Base-by-base conservation (phyloP, 352 stramenopile species). In the Phytophthora meadii region DNA sequence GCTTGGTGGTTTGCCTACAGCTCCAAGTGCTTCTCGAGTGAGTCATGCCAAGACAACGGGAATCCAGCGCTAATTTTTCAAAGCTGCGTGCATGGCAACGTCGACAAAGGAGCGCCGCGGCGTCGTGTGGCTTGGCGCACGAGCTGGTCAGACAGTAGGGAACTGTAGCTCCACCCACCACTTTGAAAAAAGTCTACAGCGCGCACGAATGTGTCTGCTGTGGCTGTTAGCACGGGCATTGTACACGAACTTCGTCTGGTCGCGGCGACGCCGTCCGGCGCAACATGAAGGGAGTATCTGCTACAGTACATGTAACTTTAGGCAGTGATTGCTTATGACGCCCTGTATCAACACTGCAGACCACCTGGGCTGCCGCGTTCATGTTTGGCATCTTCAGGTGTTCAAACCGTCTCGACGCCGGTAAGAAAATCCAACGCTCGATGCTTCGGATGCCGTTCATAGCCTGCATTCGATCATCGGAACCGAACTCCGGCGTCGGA, bases 371-470 rank as follows among this genome's bases (percentile, higher is more conserved):
- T 12, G 10, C 28, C 51, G 15, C 19, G 42, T 37, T 68, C 34
- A 30, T 46, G 12, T 14, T 57, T 52, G 49, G 42, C 46, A 60
- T 53, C 61, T 70, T 74, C 66, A 70, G 61, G 40, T 74, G 66
- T 54, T 70, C 42, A 54, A 70, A 74, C 61, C 54, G 60, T 59
- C 61, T 74, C 42, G 42, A 62, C 42, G 17, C 40, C 49, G 61
- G 54, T 70, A 70, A 70, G 66, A 74, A 74, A 67, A 70, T 67
- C 61, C 52, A 50, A 45, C 55, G n/a, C 15, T 42, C 37, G 30
- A 19, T 17, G n/a, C 36, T 10, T 36, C n/a, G 24, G 34, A 51
- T 54, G 30, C n/a, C 24, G 17, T 27, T 49, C 47, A 59, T 45
- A 15, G 11, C 5, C 9, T 17, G 25, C 15, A 19, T 45, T 46